A percentile compares a stretch with the other conserved stretches of the same genome.
Evolutionary conservation across 768 basidiomycete species (phyloP).

Genomic region (Clavaria fumosa): DNA sequence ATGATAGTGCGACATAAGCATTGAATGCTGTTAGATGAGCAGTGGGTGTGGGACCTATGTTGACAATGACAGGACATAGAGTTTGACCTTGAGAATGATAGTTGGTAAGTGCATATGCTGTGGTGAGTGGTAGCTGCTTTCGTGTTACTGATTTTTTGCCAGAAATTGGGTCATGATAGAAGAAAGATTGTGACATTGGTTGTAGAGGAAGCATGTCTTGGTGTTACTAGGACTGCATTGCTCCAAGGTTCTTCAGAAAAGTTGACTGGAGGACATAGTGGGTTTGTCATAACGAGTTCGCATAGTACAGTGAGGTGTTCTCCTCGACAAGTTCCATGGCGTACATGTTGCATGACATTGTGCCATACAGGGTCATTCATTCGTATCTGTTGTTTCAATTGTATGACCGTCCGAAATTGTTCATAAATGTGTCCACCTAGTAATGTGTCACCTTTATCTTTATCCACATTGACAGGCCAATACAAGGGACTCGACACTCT

Average conservation of each 20-base stretch:
- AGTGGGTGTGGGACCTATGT: too few species aligned
- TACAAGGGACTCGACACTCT: constrained; percentile 14
- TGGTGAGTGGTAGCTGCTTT: too few species aligned
- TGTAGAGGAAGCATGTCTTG: too few species aligned
- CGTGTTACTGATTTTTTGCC: too few species aligned
- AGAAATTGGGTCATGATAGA: too few species aligned
- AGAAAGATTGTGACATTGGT: too few species aligned
- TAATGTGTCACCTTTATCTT: background rate
- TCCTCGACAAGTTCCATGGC: constrained; percentile 13
- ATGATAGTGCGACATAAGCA: too few species aligned
- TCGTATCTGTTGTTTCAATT: constrained; percentile 22
- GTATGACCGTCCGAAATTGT: constrained; percentile 21
- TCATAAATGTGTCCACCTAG: constrained; percentile 16
- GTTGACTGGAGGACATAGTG: constrained; percentile 11
- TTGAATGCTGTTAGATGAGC: too few species aligned
- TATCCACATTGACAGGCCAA: constrained; percentile 2
- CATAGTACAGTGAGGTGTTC: constrained; percentile 16
- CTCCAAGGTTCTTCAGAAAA: constrained; percentile 19
- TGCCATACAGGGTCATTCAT: constrained; percentile 19
- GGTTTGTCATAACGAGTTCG: constrained; percentile 13
- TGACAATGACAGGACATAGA: too few species aligned
- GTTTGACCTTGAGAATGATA: too few species aligned
- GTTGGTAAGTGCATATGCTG: too few species aligned
- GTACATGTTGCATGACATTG: constrained; percentile 14
- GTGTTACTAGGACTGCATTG: constrained; percentile 20